Evolutionary conservation across 176 grass and related monocot species (phyloP).

Genomic region (Raddia distichophylla): DNA sequence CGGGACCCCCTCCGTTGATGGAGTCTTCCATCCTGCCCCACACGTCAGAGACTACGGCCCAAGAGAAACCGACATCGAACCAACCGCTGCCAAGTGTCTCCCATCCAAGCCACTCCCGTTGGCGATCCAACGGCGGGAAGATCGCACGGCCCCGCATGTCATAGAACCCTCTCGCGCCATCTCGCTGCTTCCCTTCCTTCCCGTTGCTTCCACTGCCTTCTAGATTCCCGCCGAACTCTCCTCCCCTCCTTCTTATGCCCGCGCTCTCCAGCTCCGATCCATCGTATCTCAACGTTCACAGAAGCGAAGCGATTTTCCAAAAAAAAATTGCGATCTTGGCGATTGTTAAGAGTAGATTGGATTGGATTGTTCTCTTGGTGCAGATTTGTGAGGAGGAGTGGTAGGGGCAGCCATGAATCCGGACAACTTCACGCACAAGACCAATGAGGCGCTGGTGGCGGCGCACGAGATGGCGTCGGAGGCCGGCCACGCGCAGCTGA

Average conservation of each 20-base stretch:
- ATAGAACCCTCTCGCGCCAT: slow-evolving; percentile 51
- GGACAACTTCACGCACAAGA: slow-evolving; percentile 98
- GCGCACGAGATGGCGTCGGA: slow-evolving; percentile 74
- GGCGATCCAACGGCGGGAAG: background rate
- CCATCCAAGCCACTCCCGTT: background rate
- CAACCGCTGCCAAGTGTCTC: background rate
- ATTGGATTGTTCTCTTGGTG: background rate
- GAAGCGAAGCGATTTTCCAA: background rate
- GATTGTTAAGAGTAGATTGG: background rate
- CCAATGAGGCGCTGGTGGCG: slow-evolving; percentile 80
- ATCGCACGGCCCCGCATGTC: background rate
- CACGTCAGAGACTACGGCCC: background rate
- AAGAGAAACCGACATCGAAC: background rate
- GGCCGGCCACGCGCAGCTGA: slow-evolving; percentile 70
- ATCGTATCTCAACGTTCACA: background rate
- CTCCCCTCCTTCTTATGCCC: slow-evolving; percentile 22
- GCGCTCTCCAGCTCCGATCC: background rate
- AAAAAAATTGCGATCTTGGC: background rate
- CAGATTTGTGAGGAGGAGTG: slow-evolving; percentile 4
- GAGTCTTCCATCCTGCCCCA: background rate
- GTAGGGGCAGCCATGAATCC: slow-evolving; percentile 68
- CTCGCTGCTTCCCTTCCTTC: background rate
- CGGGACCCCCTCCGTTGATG: background rate
- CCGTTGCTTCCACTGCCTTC: slow-evolving; percentile 42
- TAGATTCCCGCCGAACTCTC: slow-evolving; percentile 45